Conservation (phyloP, 139 green algal genomes). For the Coelastrella sp. region DNA sequence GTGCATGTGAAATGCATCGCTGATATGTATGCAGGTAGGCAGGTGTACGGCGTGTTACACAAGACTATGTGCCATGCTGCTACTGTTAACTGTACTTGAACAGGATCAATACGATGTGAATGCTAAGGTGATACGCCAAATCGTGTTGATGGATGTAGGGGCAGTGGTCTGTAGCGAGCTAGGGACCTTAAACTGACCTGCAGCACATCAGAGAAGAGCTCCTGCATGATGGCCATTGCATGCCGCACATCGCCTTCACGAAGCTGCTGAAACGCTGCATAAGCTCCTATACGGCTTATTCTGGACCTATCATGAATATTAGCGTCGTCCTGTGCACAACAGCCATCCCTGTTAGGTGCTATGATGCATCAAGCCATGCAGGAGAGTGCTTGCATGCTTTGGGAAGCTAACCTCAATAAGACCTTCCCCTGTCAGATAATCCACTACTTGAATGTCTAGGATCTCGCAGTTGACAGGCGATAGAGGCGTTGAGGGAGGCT, state of each 20-base stretch:
- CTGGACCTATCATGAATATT: too few relatives aligned
- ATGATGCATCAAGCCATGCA: not conserved
- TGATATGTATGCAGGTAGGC: not conserved
- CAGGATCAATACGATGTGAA: too few relatives aligned
- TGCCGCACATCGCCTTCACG: constrained; percentile 28
- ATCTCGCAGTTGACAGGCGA: constrained; percentile 5
- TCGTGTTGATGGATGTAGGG: too few relatives aligned
- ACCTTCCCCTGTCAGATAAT: constrained; percentile 32
- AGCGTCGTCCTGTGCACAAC: too few relatives aligned
- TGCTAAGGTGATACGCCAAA: too few relatives aligned
- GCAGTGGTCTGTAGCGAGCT: not conserved
- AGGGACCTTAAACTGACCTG: constrained; percentile 23
- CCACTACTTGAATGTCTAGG: constrained; percentile 30
- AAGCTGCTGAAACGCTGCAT: constrained; percentile 32
- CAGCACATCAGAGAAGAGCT: constrained; percentile 33
- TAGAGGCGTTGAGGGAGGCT: not conserved
- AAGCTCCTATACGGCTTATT: not conserved
- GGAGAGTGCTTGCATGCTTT: not conserved
- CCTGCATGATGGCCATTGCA: constrained; percentile 32
- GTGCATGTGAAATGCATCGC: not conserved
- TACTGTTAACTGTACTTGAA: too few relatives aligned
- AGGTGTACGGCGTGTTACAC: too few relatives aligned
- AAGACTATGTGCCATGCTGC: too few relatives aligned
- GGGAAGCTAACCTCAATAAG: constrained; percentile 37
- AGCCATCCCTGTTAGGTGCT: too few relatives aligned